Evolutionary conservation across 371 early-diverging fungal species (phyloP), one percentile per base, ranked within the genome.

Genomic region (Rhizopus delemar): DNA sequence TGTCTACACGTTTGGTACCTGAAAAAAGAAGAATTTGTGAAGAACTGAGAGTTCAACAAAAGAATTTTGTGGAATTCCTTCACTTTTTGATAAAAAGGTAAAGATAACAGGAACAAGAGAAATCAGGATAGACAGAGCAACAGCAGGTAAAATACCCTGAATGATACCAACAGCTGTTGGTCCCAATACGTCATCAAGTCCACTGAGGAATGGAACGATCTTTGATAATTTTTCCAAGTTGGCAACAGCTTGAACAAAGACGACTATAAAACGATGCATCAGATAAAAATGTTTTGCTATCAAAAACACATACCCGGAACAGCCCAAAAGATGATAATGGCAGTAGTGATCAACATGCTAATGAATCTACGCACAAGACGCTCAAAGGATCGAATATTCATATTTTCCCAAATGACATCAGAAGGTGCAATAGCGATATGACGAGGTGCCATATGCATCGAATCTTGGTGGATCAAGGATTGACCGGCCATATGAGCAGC

Each of bases 401-500:
- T 77, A 67, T 93, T 91, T 16, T 84, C 81, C 93, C 93, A 95
- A 58, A 91, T 86, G 34, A 95, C 78, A 70, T 95, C 93, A 22
- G 84, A 78, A 0, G 90, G 87, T 16, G 86, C 75, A 51, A 93
- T 82, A 34, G 88, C 83, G 12, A 82, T 71, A 56, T 80, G 80
- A 36, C 87, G 82, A 45, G 87, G 83, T 28, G 78, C 77, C 90
- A 92, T 90, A 8, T 74, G 74, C 59, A 86, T 73, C 15, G 90
- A 86, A n/a, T 68, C 71, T 43, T 86, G 79, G 62, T 88, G 81
- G 11, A 89, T 74, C 28, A 90, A 77, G 1, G 86, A 78, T 62
- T 90, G 88, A n/a, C 85, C 86, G 8, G 94, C 93, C 81, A 91
- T 84, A 59, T 95, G 95, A 9, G 93, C 89, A 15, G 86, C 87